Evolutionary conservation across 1,284 basidiomycete species (phyloP).

Genomic region (Malassezia sp.): DNA sequence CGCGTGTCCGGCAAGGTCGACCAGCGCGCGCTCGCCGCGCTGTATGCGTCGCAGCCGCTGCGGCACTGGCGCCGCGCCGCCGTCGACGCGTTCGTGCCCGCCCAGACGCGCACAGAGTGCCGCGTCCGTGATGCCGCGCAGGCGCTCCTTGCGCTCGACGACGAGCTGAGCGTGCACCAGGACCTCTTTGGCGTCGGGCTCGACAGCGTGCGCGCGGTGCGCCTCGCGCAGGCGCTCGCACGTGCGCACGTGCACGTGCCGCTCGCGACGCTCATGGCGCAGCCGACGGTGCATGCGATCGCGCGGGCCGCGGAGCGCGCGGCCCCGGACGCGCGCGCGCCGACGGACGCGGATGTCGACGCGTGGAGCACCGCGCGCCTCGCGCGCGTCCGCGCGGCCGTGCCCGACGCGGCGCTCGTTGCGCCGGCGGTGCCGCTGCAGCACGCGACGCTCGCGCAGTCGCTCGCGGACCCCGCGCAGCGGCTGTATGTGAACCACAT

Average conservation of each 20-base stretch:
- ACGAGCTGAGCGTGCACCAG: slow-evolving; percentile 2
- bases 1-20: slow-evolving; percentile 36
- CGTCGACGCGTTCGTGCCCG: background rate
- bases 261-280: slow-evolving; percentile 22
- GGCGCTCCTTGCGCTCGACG: background rate
- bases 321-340: background rate
- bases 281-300: slow-evolving; percentile 25
- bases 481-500: slow-evolving; percentile 30
- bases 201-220: slow-evolving; percentile 36
- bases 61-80: background rate
- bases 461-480: slow-evolving; percentile 13
- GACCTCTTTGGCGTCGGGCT: slow-evolving; percentile 34
- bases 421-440: slow-evolving; percentile 25
- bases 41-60: slow-evolving; percentile 13
- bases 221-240: slow-evolving; percentile 23
- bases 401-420: slow-evolving; percentile 1
- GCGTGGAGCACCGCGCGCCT: background rate
- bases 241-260: slow-evolving; percentile 17
- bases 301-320: slow-evolving; percentile 10
- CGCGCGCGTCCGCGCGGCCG: slow-evolving; percentile 8
- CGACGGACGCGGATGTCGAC: background rate
- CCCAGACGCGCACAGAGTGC: slow-evolving; percentile 12
- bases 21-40: slow-evolving; percentile 15
- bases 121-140: slow-evolving; percentile 16
- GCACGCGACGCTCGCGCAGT: slow-evolving; percentile 25